These are phyloP conservation scores for Hypoxylon sp. DNA, from an alignment of 2,329 filamentous ascomycete genomes.

Conservation along the genomic window DNA sequence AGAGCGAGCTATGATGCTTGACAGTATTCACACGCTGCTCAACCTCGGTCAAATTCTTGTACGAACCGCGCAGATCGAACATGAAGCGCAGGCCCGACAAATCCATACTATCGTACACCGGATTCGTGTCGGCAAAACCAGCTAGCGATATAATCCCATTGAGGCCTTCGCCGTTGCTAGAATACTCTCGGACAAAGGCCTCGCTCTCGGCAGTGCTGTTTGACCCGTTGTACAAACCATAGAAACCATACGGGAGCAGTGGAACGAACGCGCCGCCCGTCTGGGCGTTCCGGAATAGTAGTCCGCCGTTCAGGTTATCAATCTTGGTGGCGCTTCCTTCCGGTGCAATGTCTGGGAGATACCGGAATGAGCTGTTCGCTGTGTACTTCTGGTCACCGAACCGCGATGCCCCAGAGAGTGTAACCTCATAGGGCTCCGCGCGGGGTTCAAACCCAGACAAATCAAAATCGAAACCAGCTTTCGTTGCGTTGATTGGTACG, in stretches of 20 bases:
- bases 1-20: constrained; percentile 59
- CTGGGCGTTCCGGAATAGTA: constrained; percentile 58
- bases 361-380: constrained; percentile 57
- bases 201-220: constrained; percentile 45
- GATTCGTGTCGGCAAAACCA: constrained; percentile 56
- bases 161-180: constrained; percentile 57
- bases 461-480: constrained; percentile 57
- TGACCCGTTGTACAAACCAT: constrained; percentile 59
- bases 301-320: constrained; percentile 62
- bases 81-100: constrained; percentile 58
- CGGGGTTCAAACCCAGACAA: constrained; percentile 56
- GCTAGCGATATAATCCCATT: constrained; percentile 63
- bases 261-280: constrained; percentile 58
- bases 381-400: constrained; percentile 55
- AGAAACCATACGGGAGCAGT: constrained; percentile 63
- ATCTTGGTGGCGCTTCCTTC: constrained; percentile 62
- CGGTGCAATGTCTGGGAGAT: constrained; percentile 60
- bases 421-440: constrained; percentile 58
- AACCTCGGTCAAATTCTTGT: constrained; percentile 61
- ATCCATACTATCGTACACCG: constrained; percentile 60
- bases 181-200: constrained; percentile 59
- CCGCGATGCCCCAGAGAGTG: constrained; percentile 56
- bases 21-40: constrained; percentile 58
- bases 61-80: constrained; percentile 63
- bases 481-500: constrained; percentile 56